Base-by-base conservation (phyloP, 1,284 basidiomycete genomes). In the Austroboletus rostrupii region DNA sequence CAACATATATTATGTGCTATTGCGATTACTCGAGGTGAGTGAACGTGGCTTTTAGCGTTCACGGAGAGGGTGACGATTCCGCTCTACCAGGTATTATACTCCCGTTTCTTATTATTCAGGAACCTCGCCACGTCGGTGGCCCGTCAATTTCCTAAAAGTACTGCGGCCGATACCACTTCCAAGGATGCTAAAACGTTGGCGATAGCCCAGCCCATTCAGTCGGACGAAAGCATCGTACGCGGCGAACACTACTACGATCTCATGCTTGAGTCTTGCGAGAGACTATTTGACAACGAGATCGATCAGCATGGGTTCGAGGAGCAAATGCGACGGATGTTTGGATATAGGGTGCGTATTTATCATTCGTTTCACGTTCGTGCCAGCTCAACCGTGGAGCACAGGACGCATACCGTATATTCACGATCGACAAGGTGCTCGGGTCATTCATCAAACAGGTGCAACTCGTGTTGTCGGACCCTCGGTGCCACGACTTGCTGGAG, bases 251-350 rank as follows among this genome's bases (percentile, higher is more conserved):
- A 83, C 60, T 98, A 98, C 62, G 83, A 85, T 48, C 78, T 93
- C 50, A 73, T 95, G 57, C 78, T 99, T 20, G 90, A 89, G 54
- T 83, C 91, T 8, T 91, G 90, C 64, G 95, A 97, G 70, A 81
- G 87, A 53, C 69, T 98, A 48, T 97, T 97, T 59, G 94, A 97
- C 64, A 90, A 89, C 57, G 92, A 96, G 65, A 77, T 98, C 23
- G 96, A 98, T 61, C 87, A 87, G 56, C 74, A 76, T 39, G 79
- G 77, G 2, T 98, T 93, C 64, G 96, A 99, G 68, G 96, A 98
- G 61, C 88, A 90, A 59, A 81, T 95, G 70, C 77, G 96, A 29
- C 80, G 79, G 58, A 92, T 97, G 83, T 98, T 95, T 70, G 92
- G 92, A 23, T 85, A 87, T 53, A 80, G 81, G 74, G 85, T 81